Conservation (phyloP, 371 early-diverging fungal species). For the Apophysomyces trapeziformis region DNA sequence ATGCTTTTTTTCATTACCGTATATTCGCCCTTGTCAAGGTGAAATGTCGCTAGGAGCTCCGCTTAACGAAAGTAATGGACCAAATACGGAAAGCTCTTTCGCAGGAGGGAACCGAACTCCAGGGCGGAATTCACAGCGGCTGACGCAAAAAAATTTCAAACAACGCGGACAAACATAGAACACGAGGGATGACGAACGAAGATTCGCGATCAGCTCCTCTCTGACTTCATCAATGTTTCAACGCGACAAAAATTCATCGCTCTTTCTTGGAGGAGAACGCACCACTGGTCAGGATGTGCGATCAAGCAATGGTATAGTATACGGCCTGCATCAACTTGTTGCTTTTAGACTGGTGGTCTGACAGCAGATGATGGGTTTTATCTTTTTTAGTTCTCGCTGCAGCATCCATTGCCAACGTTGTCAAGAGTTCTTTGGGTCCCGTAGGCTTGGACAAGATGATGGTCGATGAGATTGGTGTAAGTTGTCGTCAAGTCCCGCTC, state of each 20-base stretch:
- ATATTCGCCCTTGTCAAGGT: no score
- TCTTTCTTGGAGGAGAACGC: slow-evolving; percentile 90
- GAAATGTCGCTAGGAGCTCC: no score
- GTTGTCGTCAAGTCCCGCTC: slow-evolving; percentile 22
- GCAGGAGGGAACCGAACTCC: no score
- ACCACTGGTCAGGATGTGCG: slow-evolving; percentile 95
- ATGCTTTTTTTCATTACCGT: no score
- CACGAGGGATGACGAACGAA: slow-evolving; percentile 6
- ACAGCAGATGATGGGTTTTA: slow-evolving; percentile 7
- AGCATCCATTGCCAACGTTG: slow-evolving; percentile 95
- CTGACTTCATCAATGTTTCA: slow-evolving; percentile 35
- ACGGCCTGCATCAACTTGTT: neutral
- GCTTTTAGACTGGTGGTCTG: neutral
- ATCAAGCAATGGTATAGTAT: slow-evolving; percentile 88
- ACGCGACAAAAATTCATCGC: slow-evolving; percentile 45
- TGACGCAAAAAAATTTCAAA: neutral
- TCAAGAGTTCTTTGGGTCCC: slow-evolving; percentile 99
- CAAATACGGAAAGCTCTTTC: no score
- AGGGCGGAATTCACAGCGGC: neutral
- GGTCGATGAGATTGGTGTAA: slow-evolving; percentile 98
- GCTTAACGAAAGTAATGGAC: no score
- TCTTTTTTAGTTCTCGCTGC: slow-evolving; percentile 64
- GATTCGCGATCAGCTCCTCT: slow-evolving; percentile 10
- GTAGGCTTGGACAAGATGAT: slow-evolving; percentile 99
- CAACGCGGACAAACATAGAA: neutral